These are phyloP conservation scores for Jackrogersella minutella DNA, from an alignment of 495 filamentous ascomycete species.

Conservation along the genomic window DNA sequence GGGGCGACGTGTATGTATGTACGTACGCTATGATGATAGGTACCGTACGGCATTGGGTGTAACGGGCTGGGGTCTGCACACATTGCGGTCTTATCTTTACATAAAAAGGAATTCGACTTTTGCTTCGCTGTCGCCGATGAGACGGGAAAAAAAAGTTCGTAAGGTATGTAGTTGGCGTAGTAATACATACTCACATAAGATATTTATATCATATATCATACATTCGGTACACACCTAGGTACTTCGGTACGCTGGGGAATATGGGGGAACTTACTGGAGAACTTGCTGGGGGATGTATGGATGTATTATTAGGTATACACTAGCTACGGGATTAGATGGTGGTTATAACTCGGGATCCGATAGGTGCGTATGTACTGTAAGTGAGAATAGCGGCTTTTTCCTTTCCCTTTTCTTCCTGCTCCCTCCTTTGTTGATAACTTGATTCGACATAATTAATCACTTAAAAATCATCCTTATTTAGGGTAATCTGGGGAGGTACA, in stretches of 20 bases:
- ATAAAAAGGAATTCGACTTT: conserved; percentile 2
- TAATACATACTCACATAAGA: conserved; percentile 7
- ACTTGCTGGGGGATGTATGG: not conserved
- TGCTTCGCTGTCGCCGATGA: not conserved
- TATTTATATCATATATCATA: not conserved
- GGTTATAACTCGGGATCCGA: too few relatives aligned
- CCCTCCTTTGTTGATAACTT: not conserved
- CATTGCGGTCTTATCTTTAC: conserved; percentile 29
- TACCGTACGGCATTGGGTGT: conserved; percentile 16
- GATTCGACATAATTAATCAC: conserved; percentile 14
- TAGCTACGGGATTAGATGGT: not conserved
- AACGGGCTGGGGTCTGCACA: conserved; percentile 17
- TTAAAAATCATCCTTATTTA: conserved; percentile 19
- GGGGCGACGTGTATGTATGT: not conserved
- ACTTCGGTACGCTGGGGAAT: not conserved
- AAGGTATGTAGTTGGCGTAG: not conserved
- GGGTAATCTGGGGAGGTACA: conserved; percentile 3
- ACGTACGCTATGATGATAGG: conserved; percentile 12
- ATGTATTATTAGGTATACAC: not conserved
- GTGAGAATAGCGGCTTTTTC: conserved; percentile 15
- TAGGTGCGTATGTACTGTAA: not conserved
- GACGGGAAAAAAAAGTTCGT: not conserved
- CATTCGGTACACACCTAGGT: not conserved
- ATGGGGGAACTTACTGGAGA: conserved; percentile 1
- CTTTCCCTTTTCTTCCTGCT: conserved; percentile 9